Evolutionary conservation across 2,329 filamentous ascomycete species (phyloP), one percentile per base, ranked within the genome.

Genomic region (Chaetomium sp.): DNA sequence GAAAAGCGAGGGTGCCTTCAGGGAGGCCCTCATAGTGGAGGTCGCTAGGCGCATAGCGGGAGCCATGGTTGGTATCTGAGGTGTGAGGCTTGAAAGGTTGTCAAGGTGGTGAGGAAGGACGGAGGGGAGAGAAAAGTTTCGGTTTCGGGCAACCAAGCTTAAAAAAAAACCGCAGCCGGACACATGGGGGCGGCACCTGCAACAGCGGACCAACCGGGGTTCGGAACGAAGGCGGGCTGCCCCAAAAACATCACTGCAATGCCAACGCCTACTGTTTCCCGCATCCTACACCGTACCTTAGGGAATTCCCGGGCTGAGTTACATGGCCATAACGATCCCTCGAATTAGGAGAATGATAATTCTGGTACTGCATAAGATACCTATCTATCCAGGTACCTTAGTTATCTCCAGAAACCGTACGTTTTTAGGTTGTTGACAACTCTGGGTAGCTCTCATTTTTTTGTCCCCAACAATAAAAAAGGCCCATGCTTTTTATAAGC

Each of bases 1-100:
- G 78, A 85, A 84, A 75, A 92, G 85, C 76, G 88, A 83, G 71
- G 88, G 84, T 73, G 87, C 81, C 76, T 85, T 82, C 76, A 92
- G 81, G 66, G 90, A 88, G 76, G 91, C 86, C 82, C 93, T 90
- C 78, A 98, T 85, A 80, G 91, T 88, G 79, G 90, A 86, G 76
- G 90, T 88, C 82, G 90, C 88, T 76, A 96, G 80, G 84, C 92
- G 90, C 78, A 95, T 82, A 78, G 91, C 86, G 76, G 92, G 88
- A 78, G 92, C 90, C 92, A 97, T 97, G 81, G 81, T 86, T 65
- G 63, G 65, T 70, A 68, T 67, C 61, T 74, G 61, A 16, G 38
- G 73, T 74, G 70, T 68, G 66, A 71, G 69, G 67, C 68, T 72
- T 74, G 71, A 74, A 74, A 73, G 68, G 71, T 69, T 73, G 74